phyloP scores from a whole-genome alignment of 2,329 filamentous ascomycete species.

The Colletotrichum cuscutae region DNA sequence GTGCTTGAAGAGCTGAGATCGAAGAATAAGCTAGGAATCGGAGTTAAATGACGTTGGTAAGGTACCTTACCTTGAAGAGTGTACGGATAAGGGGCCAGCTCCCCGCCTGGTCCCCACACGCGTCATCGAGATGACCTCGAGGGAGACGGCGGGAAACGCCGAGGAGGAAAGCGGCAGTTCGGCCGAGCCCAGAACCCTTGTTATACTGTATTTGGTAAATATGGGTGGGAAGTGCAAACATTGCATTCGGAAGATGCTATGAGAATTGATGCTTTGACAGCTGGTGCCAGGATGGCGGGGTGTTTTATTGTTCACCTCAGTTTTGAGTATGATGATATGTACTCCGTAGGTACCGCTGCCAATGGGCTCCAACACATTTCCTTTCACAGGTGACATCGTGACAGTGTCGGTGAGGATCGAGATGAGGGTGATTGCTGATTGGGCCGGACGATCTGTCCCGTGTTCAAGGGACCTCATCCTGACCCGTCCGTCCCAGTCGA shows the following conservation, averaged over 20 bases:
- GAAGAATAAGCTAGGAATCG: slow-evolving; percentile 31
- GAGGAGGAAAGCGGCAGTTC: slow-evolving; percentile 23
- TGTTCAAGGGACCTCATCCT: slow-evolving; percentile 18
- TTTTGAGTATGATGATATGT: too few species aligned
- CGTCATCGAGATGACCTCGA: slow-evolving; percentile 31
- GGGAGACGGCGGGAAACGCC: slow-evolving; percentile 16
- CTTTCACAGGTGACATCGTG: background rate
- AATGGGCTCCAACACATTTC: too few species aligned
- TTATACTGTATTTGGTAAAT: background rate
- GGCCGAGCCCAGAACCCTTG: slow-evolving; percentile 24
- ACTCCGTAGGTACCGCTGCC: background rate
- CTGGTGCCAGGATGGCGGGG: background rate
- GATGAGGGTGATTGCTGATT: background rate
- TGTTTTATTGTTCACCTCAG: background rate
- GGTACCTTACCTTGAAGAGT: too few species aligned
- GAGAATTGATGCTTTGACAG: background rate
- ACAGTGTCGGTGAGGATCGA: background rate
- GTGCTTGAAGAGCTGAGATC: slow-evolving; percentile 22
- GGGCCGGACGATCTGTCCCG: slow-evolving; percentile 31
- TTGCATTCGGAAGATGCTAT: background rate
- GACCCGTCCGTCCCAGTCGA: slow-evolving; percentile 3
- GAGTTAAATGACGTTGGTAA: slow-evolving; percentile 29
- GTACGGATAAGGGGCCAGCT: background rate
- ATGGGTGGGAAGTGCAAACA: background rate
- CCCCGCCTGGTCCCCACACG: slow-evolving; percentile 24